These are phyloP conservation scores for Zasmidium cellare DNA, from an alignment of 2,329 filamentous ascomycete species.

Conservation along the genomic window DNA sequence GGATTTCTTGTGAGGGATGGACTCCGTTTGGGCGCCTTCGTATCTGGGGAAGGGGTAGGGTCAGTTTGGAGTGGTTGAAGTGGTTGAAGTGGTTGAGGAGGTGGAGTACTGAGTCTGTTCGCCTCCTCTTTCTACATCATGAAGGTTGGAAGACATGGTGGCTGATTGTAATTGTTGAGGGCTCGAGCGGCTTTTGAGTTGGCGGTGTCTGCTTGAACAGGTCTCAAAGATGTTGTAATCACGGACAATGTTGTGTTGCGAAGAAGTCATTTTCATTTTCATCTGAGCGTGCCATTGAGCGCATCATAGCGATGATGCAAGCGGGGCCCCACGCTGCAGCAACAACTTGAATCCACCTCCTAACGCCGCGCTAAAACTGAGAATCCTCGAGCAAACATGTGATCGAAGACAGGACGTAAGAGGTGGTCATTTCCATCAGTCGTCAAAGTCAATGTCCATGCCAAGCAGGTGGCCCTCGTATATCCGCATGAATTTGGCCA, in stretches of 20 bases:
- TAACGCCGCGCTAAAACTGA: slow-evolving; percentile 32
- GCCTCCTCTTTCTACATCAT: slow-evolving; percentile 61
- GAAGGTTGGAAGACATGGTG: slow-evolving; percentile 54
- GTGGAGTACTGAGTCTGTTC: slow-evolving; percentile 56
- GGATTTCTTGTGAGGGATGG: slow-evolving; percentile 52
- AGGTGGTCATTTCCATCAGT: slow-evolving; percentile 29
- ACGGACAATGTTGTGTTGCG: no score
- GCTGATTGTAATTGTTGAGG: no score
- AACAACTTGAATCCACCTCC: slow-evolving; percentile 8
- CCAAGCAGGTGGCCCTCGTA: slow-evolving; percentile 83
- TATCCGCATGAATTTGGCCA: slow-evolving; percentile 97
- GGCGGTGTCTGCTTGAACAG: no score
- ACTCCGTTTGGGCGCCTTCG: slow-evolving; percentile 56
- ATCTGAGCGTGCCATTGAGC: background rate
- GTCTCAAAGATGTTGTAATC: no score
- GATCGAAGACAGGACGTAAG: background rate
- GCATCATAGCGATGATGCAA: slow-evolving; percentile 4
- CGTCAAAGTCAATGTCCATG: slow-evolving; percentile 63
- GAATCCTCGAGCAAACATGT: slow-evolving; percentile 8
- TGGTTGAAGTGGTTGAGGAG: background rate
- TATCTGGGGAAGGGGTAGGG: slow-evolving; percentile 47
- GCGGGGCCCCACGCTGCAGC: background rate
- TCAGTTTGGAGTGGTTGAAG: no score
- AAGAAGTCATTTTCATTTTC: no score
- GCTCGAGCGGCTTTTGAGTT: no score